phyloP scores from a whole-genome alignment of 257 asterid genomes.

The Nicotiana sylvestris region DNA sequence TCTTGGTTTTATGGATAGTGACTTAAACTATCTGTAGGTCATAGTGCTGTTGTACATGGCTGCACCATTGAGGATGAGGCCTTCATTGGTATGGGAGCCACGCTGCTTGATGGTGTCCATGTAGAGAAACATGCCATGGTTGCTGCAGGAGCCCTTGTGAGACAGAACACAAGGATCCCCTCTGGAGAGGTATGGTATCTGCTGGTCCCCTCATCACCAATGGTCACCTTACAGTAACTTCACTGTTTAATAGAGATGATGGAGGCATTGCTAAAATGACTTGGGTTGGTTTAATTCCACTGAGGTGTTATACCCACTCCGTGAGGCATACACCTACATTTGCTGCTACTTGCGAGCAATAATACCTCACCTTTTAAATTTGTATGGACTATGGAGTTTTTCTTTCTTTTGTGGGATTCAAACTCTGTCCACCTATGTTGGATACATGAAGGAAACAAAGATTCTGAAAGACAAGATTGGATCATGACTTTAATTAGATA shows the following conservation, averaged over 20 bases:
- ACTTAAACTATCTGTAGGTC: slow-evolving; percentile 46
- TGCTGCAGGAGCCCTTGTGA: slow-evolving; percentile 88
- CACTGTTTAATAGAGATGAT: not conserved
- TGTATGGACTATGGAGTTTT: not conserved
- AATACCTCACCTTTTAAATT: not conserved
- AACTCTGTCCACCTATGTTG: not conserved
- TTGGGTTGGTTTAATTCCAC: not conserved
- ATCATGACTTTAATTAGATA: not conserved
- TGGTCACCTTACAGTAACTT: not conserved
- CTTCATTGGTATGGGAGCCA: slow-evolving; percentile 89
- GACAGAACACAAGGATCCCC: slow-evolving; percentile 60
- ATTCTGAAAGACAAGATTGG: not conserved
- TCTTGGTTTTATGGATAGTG: not conserved
- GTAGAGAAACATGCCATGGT: slow-evolving; percentile 88
- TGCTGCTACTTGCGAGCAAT: not conserved
- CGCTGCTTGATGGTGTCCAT: slow-evolving; percentile 81
- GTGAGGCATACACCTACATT: not conserved
- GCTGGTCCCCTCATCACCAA: not conserved
- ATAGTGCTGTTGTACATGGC: slow-evolving; percentile 83
- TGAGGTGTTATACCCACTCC: not conserved
- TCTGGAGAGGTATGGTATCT: slow-evolving; percentile 31
- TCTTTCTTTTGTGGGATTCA: not conserved
- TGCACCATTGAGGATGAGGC: slow-evolving; percentile 85
- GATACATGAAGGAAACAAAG: not conserved
- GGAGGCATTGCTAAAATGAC: not conserved